Evolutionary conservation across 106 monocot genomes (phyloP).

Genomic region (Dendrobium nobile): DNA sequence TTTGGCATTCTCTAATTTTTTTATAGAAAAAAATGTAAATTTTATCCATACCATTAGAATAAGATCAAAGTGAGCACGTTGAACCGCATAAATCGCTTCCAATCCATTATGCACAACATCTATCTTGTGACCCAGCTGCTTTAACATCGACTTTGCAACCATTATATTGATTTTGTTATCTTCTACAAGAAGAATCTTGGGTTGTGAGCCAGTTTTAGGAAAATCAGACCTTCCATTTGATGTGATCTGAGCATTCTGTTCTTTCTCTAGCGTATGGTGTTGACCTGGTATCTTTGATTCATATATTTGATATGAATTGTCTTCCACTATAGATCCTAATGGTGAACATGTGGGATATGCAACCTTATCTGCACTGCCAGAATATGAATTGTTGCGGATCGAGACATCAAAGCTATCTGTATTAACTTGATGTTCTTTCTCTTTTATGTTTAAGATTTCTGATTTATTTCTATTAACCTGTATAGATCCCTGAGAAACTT

Average conservation of each 20-base stretch:
- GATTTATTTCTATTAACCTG: not conserved
- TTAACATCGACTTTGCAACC: slow-evolving; percentile 68
- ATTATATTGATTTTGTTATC: slow-evolving; percentile 73
- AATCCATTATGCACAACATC: slow-evolving; percentile 66
- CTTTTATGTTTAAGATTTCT: not conserved
- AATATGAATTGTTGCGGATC: not conserved
- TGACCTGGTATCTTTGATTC: not conserved
- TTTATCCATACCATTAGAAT: slow-evolving; percentile 61
- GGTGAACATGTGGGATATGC: not conserved
- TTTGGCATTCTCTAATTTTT: not conserved
- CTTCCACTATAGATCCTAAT: not conserved
- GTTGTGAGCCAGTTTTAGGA: not conserved
- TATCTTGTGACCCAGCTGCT: slow-evolving; percentile 49
- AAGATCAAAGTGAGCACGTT: slow-evolving; percentile 50
- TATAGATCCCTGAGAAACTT: not conserved
- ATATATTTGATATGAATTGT: not conserved
- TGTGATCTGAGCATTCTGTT: slow-evolving; percentile 4
- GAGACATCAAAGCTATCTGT: not conserved
- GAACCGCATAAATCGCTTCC: slow-evolving; percentile 62
- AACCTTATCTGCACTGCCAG: not conserved
- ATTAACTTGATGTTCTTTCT: not conserved
- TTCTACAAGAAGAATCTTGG: slow-evolving; percentile 70
- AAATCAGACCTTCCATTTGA: slow-evolving; percentile 6
- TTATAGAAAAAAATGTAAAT: not conserved
- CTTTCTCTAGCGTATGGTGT: slow-evolving; percentile 9